Evolutionary conservation across 257 asterid species (phyloP).

Genomic region (Ocimum tenuiflorum): DNA sequence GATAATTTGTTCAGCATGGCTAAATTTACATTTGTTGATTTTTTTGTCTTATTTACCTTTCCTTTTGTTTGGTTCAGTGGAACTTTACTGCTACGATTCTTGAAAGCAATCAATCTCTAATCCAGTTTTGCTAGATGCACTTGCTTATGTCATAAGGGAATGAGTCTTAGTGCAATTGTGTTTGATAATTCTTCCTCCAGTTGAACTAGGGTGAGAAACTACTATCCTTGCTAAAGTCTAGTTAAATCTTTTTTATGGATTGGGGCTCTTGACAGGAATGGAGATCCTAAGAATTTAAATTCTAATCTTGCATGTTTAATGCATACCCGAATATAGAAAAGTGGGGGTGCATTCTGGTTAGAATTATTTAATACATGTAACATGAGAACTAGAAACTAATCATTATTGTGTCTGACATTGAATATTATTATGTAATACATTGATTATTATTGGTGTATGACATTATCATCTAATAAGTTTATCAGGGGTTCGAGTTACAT

Average conservation of each 20-base stretch:
- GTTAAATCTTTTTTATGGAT: neutral
- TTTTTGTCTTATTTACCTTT: neutral
- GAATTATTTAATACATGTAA: no score
- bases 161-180: neutral
- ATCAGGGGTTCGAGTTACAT: no score
- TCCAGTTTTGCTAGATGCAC: neutral
- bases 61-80: neutral
- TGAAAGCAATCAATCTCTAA: neutral
- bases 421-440: no score
- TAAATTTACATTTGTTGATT: no score
- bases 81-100: neutral
- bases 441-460: no score
- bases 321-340: neutral
- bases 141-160: neutral
- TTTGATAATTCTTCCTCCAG: neutral
- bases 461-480: no score
- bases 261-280: neutral
- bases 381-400: no score
- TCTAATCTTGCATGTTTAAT: neutral
- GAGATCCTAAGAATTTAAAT: neutral
- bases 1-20: no score
- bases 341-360: no score
- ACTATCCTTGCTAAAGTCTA: neutral
- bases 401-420: no score
- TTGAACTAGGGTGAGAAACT: neutral